phyloP scores from a whole-genome alignment of 129 eudicot genomes.

The Flaveria brownii region DNA sequence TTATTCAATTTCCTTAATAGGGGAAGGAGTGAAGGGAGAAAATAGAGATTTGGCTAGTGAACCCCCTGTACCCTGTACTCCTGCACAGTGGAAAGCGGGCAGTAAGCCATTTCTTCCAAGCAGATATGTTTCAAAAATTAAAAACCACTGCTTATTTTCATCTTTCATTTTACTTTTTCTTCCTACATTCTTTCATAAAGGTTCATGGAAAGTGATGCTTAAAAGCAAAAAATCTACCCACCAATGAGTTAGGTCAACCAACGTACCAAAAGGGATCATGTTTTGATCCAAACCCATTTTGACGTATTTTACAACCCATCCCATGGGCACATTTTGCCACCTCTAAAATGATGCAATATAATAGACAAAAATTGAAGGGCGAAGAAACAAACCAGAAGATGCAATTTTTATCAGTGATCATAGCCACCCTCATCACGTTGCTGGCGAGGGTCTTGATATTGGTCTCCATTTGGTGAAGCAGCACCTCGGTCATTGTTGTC shows the following conservation, averaged over 20 bases:
- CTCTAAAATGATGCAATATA: constrained; percentile 6
- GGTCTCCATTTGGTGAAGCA: constrained; percentile 44
- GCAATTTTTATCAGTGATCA: constrained; percentile 39
- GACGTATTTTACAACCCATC: background rate
- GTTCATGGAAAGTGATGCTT: background rate
- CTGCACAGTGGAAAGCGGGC: constrained; percentile 91
- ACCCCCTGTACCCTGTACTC: constrained; percentile 64
- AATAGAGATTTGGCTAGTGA: constrained; percentile 41
- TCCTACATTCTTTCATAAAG: constrained; percentile 9
- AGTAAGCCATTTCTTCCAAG: constrained; percentile 65
- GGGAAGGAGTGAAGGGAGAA: constrained; percentile 34
- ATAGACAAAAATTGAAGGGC: constrained; percentile 8
- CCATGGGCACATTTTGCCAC: background rate
- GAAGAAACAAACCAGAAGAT: constrained; percentile 44
- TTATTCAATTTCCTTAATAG: constrained; percentile 26
- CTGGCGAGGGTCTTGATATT: constrained; percentile 43
- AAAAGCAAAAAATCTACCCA: background rate
- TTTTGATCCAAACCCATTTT: constrained; percentile 11
- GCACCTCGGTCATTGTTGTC: constrained; percentile 35
- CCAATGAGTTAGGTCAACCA: background rate
- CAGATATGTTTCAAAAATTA: constrained; percentile 16
- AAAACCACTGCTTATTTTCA: background rate
- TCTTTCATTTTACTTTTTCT: constrained; percentile 6
- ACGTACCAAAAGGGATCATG: background rate
- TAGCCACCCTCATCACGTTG: constrained; percentile 44